Evolutionary conservation across 2,329 filamentous ascomycete genomes (phyloP).

Genomic region (Dothideomycetes sp.): DNA sequence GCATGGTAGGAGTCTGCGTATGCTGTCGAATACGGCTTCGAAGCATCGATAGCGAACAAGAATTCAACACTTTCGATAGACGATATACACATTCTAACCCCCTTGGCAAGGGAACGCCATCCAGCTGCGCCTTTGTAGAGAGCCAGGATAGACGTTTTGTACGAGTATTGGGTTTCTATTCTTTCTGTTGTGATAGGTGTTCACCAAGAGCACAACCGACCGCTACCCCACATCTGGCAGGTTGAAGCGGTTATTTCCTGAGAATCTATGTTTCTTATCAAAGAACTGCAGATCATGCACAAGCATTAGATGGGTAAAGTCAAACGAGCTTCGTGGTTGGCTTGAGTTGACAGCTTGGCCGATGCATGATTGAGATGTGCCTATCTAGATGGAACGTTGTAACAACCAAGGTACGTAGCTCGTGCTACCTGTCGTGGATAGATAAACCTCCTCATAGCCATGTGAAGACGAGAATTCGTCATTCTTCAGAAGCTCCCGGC

Average conservation of each 20-base stretch:
- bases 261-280: constrained; percentile 5
- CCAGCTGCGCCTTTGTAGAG: too few species aligned
- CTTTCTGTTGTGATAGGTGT: too few species aligned
- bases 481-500: neutral
- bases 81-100: too few species aligned
- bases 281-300: constrained; percentile 2
- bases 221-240: neutral
- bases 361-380: neutral
- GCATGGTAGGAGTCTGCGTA: too few species aligned
- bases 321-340: neutral
- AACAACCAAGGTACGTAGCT: neutral
- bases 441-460: neutral
- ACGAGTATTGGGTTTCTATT: too few species aligned
- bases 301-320: neutral
- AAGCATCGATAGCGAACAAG: too few species aligned
- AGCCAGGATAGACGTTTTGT: too few species aligned
- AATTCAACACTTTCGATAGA: too few species aligned
- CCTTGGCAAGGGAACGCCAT: too few species aligned
- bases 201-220: too few species aligned
- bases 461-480: neutral
- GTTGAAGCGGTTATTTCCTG: neutral
- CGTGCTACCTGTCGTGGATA: neutral
- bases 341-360: neutral
- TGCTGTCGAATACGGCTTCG: too few species aligned
- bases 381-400: constrained; percentile 1